Percentiles rank a stretch among this genome's conserved stretches.
Evolutionary conservation across 106 monocot species (phyloP).

Genomic region (Allium sativum): DNA sequence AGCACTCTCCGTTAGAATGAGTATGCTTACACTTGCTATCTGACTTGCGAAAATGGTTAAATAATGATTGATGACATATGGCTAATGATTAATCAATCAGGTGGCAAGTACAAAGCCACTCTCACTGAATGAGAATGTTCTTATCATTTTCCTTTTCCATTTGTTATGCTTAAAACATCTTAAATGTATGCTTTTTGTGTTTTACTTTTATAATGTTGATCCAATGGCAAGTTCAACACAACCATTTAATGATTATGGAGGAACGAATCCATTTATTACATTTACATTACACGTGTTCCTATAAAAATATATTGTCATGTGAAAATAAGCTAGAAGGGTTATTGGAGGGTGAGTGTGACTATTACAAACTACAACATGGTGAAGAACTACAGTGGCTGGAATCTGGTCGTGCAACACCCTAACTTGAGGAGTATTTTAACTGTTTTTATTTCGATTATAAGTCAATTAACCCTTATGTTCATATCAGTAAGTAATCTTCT

Average conservation of each 20-base stretch:
- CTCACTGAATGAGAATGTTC: no score
- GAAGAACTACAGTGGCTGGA: conserved; percentile 84
- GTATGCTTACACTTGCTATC: no score
- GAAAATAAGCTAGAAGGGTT: conserved; percentile 54
- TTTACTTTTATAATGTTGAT: conserved; percentile 13
- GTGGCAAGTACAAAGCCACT: no score
- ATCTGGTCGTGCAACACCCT: conserved; percentile 72
- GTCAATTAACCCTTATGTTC: conserved; percentile 30
- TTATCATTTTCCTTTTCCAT: no score
- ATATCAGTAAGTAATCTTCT: conserved; percentile 30
- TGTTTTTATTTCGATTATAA: conserved; percentile 62
- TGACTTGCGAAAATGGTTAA: no score
- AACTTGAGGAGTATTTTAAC: conserved; percentile 35
- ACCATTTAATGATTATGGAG: conserved; percentile 9
- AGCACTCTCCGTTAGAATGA: no score
- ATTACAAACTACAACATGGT: conserved; percentile 53
- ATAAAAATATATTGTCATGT: conserved; percentile 80
- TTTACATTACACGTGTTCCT: conserved; percentile 87
- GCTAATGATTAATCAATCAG: no score
- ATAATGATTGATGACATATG: no score
- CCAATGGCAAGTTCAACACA: not conserved
- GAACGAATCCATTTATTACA: conserved; percentile 5
- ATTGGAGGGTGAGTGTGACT: conserved; percentile 88
- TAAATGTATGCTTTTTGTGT: no score
- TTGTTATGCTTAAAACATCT: no score